A percentile compares a stretch with the other conserved stretches of the same genome.
Evolutionary conservation across 345 rosid genomes (phyloP).

Genomic region (Eucalyptus sp.): DNA sequence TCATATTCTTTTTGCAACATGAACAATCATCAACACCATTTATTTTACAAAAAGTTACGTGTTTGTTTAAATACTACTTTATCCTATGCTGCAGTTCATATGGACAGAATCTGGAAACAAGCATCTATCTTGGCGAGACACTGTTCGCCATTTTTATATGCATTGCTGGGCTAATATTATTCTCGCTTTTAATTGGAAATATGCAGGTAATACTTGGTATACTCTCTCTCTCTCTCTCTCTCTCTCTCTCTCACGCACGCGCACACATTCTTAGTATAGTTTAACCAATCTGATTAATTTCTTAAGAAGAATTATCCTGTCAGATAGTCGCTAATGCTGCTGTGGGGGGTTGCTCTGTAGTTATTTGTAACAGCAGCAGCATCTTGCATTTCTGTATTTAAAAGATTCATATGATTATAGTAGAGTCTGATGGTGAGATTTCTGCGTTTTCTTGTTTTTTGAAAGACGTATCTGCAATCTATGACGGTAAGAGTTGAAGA

Average conservation of each 20-base stretch:
- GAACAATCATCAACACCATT: neutral
- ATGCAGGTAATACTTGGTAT: constrained; percentile 59
- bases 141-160: constrained; percentile 57
- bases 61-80: neutral
- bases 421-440: neutral
- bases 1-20: neutral
- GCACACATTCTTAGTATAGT: neutral
- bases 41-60: neutral
- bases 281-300: neutral
- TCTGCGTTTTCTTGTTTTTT: neutral
- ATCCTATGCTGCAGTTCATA: constrained; percentile 41
- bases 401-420: neutral
- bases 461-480: constrained; percentile 79
- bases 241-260: accelerated
- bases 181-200: constrained; percentile 80
- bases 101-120: constrained; percentile 75
- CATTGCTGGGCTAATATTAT: constrained; percentile 56
- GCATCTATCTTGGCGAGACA: constrained; percentile 61
- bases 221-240: neutral
- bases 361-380: neutral
- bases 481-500: constrained; percentile 78
- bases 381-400: neutral
- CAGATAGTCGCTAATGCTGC: neutral
- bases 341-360: neutral
- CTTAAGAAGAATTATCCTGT: neutral